Evolutionary conservation across 2,329 filamentous ascomycete species (phyloP).

Genomic region (Endothia cerciana): DNA sequence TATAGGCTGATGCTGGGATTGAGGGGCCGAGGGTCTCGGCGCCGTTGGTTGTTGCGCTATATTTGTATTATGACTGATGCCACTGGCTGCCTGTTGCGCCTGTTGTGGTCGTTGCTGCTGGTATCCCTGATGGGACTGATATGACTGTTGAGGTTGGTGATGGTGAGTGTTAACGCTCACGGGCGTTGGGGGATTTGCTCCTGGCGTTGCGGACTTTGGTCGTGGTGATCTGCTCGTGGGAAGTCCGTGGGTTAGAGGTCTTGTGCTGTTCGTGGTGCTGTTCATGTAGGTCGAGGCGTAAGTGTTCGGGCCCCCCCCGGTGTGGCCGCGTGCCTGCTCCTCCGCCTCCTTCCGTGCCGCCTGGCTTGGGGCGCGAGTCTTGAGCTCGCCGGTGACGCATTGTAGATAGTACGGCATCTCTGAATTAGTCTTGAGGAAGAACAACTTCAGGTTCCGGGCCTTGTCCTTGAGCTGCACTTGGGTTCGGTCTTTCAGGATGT

Average conservation of each 20-base stretch:
- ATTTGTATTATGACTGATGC: slow-evolving; percentile 8
- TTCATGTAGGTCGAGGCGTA: slow-evolving; percentile 25
- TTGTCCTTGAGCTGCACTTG: slow-evolving; percentile 95
- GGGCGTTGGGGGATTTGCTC: slow-evolving; percentile 12
- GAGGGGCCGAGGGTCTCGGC: slow-evolving; percentile 17
- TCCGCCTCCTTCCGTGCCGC: slow-evolving; percentile 71
- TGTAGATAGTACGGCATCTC: slow-evolving; percentile 89
- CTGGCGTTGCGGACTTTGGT: slow-evolving; percentile 15
- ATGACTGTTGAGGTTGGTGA: slow-evolving; percentile 27
- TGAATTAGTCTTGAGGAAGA: slow-evolving; percentile 88
- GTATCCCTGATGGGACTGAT: slow-evolving; percentile 17
- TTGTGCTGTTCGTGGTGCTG: slow-evolving; percentile 16
- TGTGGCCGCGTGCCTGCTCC: slow-evolving; percentile 63
- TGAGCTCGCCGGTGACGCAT: slow-evolving; percentile 86
- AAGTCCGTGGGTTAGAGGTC: slow-evolving; percentile 15
- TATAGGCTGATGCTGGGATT: slow-evolving; percentile 25
- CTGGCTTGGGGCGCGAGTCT: slow-evolving; percentile 78
- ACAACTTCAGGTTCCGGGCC: slow-evolving; percentile 85
- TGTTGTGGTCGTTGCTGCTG: slow-evolving; percentile 26
- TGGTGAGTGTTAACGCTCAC: slow-evolving; percentile 20
- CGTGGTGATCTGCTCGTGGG: slow-evolving; percentile 16
- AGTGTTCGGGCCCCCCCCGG: slow-evolving; percentile 60
- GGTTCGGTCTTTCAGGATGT: slow-evolving; percentile 84
- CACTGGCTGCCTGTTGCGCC: slow-evolving; percentile 14
- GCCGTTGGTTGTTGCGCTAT: slow-evolving; percentile 1